Percentiles rank a stretch among this genome's conserved stretches.
phyloP scores from a whole-genome alignment of 331 rosid genomes.

The Arachis monticola region DNA sequence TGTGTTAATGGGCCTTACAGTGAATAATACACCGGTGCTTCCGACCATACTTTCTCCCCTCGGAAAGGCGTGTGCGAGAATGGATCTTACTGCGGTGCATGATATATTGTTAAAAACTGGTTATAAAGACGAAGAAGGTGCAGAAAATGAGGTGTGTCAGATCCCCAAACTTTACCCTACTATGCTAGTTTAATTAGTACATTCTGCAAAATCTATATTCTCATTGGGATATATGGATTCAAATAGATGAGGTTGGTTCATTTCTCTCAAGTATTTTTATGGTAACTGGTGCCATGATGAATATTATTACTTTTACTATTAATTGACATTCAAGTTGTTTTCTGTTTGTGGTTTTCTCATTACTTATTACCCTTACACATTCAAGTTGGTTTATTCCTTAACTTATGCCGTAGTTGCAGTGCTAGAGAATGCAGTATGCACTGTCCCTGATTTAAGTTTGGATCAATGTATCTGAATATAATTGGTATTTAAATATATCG shows the following conservation, averaged over 20 bases:
- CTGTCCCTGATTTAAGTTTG: too few species aligned
- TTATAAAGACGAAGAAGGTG: conserved; percentile 97
- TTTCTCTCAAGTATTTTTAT: not conserved
- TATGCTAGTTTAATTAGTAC: conserved; percentile 12
- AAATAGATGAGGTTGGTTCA: conserved; percentile 21
- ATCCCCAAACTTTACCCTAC: conserved; percentile 22
- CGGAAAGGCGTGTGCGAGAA: conserved; percentile 91
- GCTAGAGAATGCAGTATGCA: too few species aligned
- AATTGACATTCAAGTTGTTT: not conserved
- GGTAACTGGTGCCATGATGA: not conserved
- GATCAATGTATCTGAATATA: too few species aligned
- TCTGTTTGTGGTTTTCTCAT: too few species aligned
- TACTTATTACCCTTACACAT: too few species aligned
- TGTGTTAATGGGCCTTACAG: conserved; percentile 76
- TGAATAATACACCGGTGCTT: conserved; percentile 59
- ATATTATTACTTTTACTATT: not conserved
- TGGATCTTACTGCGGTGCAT: conserved; percentile 88
- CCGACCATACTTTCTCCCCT: conserved; percentile 96
- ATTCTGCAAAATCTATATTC: not conserved
- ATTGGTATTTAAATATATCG: too few species aligned
- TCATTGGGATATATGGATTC: conserved; percentile 4
- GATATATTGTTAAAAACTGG: conserved; percentile 94
- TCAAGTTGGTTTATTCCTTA: too few species aligned
- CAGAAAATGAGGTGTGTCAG: conserved; percentile 81
- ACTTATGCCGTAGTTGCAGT: too few species aligned